Evolutionary conservation across 768 basidiomycete genomes (phyloP).

Genomic region (Termitomyces sp.): DNA sequence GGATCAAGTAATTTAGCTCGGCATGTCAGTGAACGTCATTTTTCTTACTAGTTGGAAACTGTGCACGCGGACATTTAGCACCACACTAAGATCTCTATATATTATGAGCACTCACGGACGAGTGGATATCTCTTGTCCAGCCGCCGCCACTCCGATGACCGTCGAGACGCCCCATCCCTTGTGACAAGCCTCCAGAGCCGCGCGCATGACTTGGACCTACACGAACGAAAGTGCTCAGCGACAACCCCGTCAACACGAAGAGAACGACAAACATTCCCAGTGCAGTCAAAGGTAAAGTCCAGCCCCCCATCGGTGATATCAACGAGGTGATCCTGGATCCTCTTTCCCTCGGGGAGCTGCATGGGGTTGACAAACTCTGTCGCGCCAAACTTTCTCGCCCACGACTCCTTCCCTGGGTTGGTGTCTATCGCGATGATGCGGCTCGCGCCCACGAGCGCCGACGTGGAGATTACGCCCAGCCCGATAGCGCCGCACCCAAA

Average conservation of each 20-base stretch:
- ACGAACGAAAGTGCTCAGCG: not conserved
- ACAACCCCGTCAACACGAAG: conserved; percentile 2
- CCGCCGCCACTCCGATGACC: conserved; percentile 94
- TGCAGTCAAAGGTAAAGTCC: conserved; percentile 96
- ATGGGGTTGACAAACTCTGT: conserved; percentile 90
- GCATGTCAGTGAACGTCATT: not conserved
- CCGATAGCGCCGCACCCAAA: conserved; percentile 98
- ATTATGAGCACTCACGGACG: conserved; percentile 56
- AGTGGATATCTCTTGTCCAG: conserved; percentile 92
- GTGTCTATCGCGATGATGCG: conserved; percentile 91
- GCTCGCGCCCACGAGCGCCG: conserved; percentile 70
- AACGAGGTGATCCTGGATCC: conserved; percentile 84
- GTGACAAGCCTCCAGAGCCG: conserved; percentile 97
- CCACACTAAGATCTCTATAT: not conserved
- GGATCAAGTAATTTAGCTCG: conserved; percentile 5
- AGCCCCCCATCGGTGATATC: conserved; percentile 95
- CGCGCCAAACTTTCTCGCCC: conserved; percentile 92
- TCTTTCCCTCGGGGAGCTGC: conserved; percentile 67
- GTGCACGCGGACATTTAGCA: not conserved
- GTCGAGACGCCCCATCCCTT: conserved; percentile 99
- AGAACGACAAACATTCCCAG: conserved; percentile 63
- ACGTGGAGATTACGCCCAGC: conserved; percentile 84
- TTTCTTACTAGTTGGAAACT: conserved; percentile 50
- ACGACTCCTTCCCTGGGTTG: conserved; percentile 79
- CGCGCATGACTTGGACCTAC: conserved; percentile 87